These are phyloP conservation scores for Escallonia rubra DNA, from an alignment of 129 eudicot genomes.

Conservation along the genomic window DNA sequence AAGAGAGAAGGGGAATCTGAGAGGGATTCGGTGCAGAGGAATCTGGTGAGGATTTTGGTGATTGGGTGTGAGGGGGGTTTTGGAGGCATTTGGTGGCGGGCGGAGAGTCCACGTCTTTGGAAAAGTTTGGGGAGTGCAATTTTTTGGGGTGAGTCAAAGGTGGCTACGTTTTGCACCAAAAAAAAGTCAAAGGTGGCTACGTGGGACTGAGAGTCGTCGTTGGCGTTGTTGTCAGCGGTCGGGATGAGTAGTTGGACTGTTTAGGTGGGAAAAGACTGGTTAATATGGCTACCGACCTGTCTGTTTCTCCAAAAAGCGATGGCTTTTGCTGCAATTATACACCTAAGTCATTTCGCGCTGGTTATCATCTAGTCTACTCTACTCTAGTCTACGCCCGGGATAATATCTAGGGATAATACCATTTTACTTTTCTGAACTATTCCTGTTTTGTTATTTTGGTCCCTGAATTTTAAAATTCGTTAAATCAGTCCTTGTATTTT, in stretches of 20 bases:
- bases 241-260: neutral
- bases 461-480: no score
- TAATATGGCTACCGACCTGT: neutral
- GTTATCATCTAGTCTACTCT: no score
- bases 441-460: no score
- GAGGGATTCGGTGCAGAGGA: conserved; percentile 1
- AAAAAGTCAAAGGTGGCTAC: conserved; percentile 30
- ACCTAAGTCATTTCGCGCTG: no score
- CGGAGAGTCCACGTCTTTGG: conserved; percentile 38
- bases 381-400: no score
- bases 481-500: no score
- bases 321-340: no score
- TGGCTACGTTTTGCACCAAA: no score
- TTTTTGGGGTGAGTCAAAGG: conserved; percentile 29
- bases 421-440: no score
- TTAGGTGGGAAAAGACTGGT: neutral
- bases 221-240: conserved; percentile 39
- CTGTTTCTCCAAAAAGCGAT: neutral
- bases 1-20: no score
- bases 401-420: no score
- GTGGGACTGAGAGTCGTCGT: conserved; percentile 38
- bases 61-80: neutral
- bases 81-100: conserved; percentile 20
- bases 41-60: neutral
- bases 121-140: conserved; percentile 10